Conservation (phyloP, 805 yeast species). For the Candida arabinofermentans region DNA sequence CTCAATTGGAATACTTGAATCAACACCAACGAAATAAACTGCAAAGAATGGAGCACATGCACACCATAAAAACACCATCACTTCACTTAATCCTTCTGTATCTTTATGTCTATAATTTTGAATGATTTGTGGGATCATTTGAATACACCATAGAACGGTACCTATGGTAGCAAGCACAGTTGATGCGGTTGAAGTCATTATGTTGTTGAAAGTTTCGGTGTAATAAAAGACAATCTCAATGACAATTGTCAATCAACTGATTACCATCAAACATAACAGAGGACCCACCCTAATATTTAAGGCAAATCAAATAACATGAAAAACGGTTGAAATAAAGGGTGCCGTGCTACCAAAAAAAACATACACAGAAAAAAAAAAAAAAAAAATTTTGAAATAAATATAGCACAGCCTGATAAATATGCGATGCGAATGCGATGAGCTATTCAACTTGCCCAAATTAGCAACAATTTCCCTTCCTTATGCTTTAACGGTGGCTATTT, state of each 20-base stretch:
- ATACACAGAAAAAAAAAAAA: neutral
- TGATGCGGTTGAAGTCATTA: constrained; percentile 37
- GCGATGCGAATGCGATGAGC: neutral
- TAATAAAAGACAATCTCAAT: too few species aligned
- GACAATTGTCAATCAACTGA: too few species aligned
- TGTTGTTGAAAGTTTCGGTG: too few species aligned
- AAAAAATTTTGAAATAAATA: too few species aligned
- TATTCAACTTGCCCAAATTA: neutral
- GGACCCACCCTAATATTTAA: too few species aligned
- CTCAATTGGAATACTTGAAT: constrained; percentile 47
- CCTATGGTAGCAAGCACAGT: constrained; percentile 84
- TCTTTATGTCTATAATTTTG: constrained; percentile 71
- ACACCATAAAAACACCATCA: constrained; percentile 85
- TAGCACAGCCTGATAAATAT: too few species aligned
- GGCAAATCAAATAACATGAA: neutral
- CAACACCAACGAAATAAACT: constrained; percentile 44
- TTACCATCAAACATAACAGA: too few species aligned
- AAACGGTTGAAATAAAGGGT: neutral
- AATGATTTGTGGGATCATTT: constrained; percentile 70
- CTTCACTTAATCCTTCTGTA: constrained; percentile 84
- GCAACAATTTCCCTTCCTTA: neutral
- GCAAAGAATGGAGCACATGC: constrained; percentile 52
- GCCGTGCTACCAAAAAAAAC: too few species aligned
- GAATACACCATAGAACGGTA: constrained; percentile 90
- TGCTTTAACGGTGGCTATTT: too few species aligned